These are phyloP conservation scores for Solanum acaule DNA, from an alignment of 257 asterid genomes.

Conservation along the genomic window DNA sequence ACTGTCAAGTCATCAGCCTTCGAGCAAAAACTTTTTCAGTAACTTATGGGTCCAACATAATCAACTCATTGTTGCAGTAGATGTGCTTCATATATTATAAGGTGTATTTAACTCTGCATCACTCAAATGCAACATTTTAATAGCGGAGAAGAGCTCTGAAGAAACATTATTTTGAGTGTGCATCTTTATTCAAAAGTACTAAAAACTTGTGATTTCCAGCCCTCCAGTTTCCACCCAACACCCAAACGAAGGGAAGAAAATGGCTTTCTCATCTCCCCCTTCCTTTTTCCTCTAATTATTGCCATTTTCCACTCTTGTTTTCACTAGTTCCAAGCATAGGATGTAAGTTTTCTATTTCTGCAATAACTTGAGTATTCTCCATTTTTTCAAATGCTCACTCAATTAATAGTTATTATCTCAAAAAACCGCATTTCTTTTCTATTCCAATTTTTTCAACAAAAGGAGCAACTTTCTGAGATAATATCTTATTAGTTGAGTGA, in stretches of 20 bases:
- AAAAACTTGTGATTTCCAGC: neutral
- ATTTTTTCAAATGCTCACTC: neutral
- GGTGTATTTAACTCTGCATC: neutral
- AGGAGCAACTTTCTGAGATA: neutral
- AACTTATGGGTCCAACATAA: neutral
- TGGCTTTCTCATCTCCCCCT: neutral
- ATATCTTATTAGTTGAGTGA: too few relatives aligned
- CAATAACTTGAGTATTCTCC: neutral
- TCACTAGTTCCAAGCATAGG: neutral
- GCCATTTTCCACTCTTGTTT: neutral
- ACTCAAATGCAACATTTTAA: neutral
- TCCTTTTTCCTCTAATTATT: neutral
- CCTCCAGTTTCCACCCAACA: neutral
- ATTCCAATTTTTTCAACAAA: neutral
- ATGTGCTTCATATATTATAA: neutral
- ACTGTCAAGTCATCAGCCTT: neutral
- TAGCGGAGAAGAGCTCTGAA: neutral
- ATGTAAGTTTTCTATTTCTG: neutral
- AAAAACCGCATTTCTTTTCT: fast-evolving
- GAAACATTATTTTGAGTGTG: neutral
- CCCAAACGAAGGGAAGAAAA: neutral
- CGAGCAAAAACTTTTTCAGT: neutral
- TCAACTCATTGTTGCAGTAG: neutral
- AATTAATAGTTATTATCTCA: neutral
- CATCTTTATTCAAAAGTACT: neutral